phyloP scores from a whole-genome alignment of 306 rosid species.

The Leucaena leucocephala region DNA sequence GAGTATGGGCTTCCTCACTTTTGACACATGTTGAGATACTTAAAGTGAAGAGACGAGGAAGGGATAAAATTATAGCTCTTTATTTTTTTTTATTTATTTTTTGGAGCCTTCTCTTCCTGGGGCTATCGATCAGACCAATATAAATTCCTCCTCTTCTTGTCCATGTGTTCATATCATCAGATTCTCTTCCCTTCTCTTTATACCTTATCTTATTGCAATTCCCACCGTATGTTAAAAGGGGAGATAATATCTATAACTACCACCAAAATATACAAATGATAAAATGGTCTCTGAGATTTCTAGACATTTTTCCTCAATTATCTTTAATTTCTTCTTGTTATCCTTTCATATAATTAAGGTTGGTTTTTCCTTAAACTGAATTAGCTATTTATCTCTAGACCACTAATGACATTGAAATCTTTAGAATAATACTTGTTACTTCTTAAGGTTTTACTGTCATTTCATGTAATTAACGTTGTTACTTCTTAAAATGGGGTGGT shows the following conservation, averaged over 20 bases:
- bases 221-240: neutral
- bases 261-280: too few species aligned
- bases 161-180: neutral
- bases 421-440: too few species aligned
- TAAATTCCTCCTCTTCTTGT: neutral
- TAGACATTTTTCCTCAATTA: too few species aligned
- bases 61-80: neutral
- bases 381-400: too few species aligned
- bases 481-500: neutral
- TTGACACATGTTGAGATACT: conserved; percentile 5
- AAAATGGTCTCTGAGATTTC: too few species aligned
- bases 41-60: conserved; percentile 6
- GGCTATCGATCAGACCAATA: neutral
- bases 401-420: too few species aligned
- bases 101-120: neutral
- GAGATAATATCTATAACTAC: too few species aligned
- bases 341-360: too few species aligned
- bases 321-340: too few species aligned
- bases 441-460: neutral
- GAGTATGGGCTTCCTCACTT: neutral
- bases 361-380: too few species aligned
- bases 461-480: neutral
- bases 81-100: too few species aligned
- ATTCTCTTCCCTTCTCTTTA: neutral
- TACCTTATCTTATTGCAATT: neutral